These are phyloP conservation scores for Sphaceloma murrayae DNA, from an alignment of 2,329 filamentous ascomycete genomes.

Conservation along the genomic window DNA sequence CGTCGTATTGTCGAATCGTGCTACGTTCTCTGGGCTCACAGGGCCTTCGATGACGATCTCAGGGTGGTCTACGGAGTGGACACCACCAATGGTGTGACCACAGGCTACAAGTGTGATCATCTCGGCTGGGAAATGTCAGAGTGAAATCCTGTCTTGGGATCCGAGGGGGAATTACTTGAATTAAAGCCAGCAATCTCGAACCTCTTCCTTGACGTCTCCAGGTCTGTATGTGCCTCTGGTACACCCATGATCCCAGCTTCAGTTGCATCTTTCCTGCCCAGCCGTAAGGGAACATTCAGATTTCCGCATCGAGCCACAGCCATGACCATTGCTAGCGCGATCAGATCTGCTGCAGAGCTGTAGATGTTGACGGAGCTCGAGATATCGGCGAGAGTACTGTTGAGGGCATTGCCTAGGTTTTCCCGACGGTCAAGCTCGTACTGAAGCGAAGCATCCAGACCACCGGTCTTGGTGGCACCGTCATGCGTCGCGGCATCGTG, in stretches of 20 bases:
- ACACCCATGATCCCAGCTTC: conserved; percentile 23
- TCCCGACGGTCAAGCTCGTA: conserved; percentile 27
- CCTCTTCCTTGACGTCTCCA: conserved; percentile 25
- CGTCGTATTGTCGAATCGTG: conserved; percentile 25
- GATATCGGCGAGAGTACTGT: conserved; percentile 28
- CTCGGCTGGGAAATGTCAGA: conserved; percentile 20
- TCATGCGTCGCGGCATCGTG: conserved; percentile 30
- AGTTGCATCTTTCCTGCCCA: conserved; percentile 29
- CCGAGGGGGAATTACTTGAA: neutral
- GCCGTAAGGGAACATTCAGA: conserved; percentile 26
- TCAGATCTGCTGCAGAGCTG: conserved; percentile 27
- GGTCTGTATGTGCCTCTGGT: conserved; percentile 27
- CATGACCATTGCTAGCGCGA: conserved; percentile 27
- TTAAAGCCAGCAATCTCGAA: conserved; percentile 28
- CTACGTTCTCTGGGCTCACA: conserved; percentile 22
- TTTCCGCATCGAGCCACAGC: conserved; percentile 27
- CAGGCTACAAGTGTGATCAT: conserved; percentile 27
- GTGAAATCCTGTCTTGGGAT: too few species aligned
- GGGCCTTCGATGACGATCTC: conserved; percentile 25
- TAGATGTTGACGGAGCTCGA: conserved; percentile 23
- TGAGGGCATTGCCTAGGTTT: conserved; percentile 28
- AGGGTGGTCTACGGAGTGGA: conserved; percentile 27
- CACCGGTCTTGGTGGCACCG: conserved; percentile 25
- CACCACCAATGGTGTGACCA: conserved; percentile 31
- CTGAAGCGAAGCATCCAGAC: conserved; percentile 30